These are phyloP conservation scores for Chrysosporium keratinophilum DNA, from an alignment of 2,329 filamentous ascomycete genomes.

Conservation along the genomic window DNA sequence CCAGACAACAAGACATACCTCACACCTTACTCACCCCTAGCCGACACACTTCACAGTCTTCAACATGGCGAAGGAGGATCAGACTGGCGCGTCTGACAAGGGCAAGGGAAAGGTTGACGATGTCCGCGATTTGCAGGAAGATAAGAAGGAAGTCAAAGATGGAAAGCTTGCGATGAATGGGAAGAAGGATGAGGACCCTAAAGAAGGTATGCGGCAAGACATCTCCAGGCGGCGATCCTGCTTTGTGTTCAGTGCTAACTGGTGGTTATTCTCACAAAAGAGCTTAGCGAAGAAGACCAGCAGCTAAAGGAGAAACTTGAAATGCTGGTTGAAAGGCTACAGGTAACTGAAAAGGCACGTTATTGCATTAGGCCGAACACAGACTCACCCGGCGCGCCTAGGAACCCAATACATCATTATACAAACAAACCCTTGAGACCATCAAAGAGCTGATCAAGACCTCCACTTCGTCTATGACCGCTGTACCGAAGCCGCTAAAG, in stretches of 20 bases:
- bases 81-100: conserved; percentile 77
- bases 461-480: conserved; percentile 98
- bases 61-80: conserved; percentile 80
- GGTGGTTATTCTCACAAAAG: conserved; percentile 46
- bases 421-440: conserved; percentile 83
- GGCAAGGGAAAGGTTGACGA: conserved; percentile 85
- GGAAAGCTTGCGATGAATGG: conserved; percentile 61
- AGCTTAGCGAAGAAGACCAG: conserved; percentile 95
- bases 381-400: conserved; percentile 30
- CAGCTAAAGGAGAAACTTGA: conserved; percentile 97
- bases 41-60: background rate
- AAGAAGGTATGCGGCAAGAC: conserved; percentile 44
- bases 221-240: conserved; percentile 18
- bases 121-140: conserved; percentile 50
- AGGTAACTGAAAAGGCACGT: conserved; percentile 43
- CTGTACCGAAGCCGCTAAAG: conserved; percentile 95
- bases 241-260: conserved; percentile 1
- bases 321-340: conserved; percentile 92
- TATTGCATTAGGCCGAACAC: background rate
- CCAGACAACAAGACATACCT: background rate
- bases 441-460: conserved; percentile 99
- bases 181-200: conserved; percentile 63
- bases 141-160: conserved; percentile 50
- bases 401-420: conserved; percentile 79
- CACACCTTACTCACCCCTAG: background rate